Conservation (phyloP, 75 land plant species). For the Adiantum capillusveneris region DNA sequence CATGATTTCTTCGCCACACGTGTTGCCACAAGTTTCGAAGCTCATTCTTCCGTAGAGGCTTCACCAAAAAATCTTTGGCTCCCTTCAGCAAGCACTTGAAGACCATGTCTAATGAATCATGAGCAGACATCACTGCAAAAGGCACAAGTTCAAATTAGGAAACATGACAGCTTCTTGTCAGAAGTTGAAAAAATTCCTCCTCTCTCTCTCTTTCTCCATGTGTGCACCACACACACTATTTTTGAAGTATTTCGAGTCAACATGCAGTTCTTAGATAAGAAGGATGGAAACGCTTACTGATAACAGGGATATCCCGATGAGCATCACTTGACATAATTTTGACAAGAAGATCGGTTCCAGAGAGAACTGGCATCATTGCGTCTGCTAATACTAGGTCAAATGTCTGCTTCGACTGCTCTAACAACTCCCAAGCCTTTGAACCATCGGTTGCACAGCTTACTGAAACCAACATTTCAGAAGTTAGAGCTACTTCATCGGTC, state of each 20-base stretch:
- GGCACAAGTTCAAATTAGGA: background rate
- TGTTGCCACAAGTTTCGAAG: conserved; percentile 73
- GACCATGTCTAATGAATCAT: conserved; percentile 57
- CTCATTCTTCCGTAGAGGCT: conserved; percentile 74
- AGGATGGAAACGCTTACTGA: conserved; percentile 35
- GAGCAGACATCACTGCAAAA: conserved; percentile 53
- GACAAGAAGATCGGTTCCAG: conserved; percentile 38
- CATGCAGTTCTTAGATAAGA: background rate
- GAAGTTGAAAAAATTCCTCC: too few relatives aligned
- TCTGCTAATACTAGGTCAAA: conserved; percentile 50
- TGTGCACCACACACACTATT: too few relatives aligned
- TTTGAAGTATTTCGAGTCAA: background rate
- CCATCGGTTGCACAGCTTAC: conserved; percentile 16
- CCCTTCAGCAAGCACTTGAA: conserved; percentile 66
- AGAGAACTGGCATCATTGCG: conserved; percentile 40
- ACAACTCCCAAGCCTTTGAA: conserved; percentile 34
- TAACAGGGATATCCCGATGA: conserved; percentile 40
- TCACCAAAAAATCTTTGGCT: conserved; percentile 64
- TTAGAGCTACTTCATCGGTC: too few relatives aligned
- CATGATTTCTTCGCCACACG: conserved; percentile 58
- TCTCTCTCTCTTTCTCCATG: too few relatives aligned
- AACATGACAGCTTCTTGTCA: background rate
- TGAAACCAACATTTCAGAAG: too few relatives aligned
- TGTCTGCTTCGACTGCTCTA: conserved; percentile 17
- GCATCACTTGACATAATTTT: conserved; percentile 29